These are phyloP conservation scores for Rasamsonia emersonii DNA, from an alignment of 2,329 filamentous ascomycete genomes.

Conservation along the genomic window DNA sequence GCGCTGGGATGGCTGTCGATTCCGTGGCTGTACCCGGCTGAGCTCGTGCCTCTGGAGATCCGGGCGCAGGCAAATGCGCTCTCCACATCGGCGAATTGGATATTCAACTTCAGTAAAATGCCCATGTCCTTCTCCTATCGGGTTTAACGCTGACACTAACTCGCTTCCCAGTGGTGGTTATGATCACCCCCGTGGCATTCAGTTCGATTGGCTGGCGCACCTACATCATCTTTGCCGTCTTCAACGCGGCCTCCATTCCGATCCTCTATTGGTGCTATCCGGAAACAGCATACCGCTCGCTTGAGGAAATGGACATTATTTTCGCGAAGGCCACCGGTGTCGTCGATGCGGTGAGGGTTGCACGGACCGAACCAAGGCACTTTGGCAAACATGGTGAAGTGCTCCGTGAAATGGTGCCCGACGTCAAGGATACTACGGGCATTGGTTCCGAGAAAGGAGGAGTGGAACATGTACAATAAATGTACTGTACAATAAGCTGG, in stretches of 20 bases:
- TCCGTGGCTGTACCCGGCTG: slow-evolving; percentile 47
- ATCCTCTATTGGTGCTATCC: slow-evolving; percentile 46
- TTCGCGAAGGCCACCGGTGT: slow-evolving; percentile 41
- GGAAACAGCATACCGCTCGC: slow-evolving; percentile 41
- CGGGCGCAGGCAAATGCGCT: slow-evolving; percentile 50
- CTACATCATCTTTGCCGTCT: no score
- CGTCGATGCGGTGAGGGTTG: slow-evolving; percentile 36
- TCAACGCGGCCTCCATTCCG: slow-evolving; percentile 37
- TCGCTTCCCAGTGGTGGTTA: no score
- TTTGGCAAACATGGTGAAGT: slow-evolving; percentile 43
- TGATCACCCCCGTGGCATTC: slow-evolving; percentile 12
- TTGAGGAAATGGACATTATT: slow-evolving; percentile 57
- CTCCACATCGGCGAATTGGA: slow-evolving; percentile 32
- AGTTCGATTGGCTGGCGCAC: slow-evolving; percentile 11
- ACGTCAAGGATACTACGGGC: no score
- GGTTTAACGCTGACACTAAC: no score
- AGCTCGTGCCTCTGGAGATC: slow-evolving; percentile 33
- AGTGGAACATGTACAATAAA: no score
- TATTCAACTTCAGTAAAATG: neutral
- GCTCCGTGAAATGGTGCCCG: no score
- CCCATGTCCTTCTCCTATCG: no score
- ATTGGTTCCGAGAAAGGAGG: no score
- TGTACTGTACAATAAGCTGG: no score
- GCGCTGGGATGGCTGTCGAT: slow-evolving; percentile 57
- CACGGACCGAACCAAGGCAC: slow-evolving; percentile 36